Conservation (phyloP, 1,284 basidiomycete species). For the Ceratobasidium theobromae region DNA sequence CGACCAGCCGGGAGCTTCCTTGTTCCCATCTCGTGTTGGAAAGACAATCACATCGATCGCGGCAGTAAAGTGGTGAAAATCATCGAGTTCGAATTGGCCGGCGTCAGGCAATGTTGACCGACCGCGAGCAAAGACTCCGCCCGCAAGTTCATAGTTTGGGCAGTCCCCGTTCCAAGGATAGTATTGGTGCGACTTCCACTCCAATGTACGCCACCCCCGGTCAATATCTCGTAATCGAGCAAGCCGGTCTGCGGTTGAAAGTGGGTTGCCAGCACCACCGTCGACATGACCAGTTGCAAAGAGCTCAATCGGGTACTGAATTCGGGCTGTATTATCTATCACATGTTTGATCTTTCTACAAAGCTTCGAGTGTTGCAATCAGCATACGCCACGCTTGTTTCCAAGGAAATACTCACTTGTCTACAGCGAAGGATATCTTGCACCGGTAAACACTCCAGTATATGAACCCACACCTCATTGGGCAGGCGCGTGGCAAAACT, state of each 20-base stretch:
- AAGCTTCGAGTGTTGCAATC: too few species aligned
- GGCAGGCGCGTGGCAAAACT: not conserved
- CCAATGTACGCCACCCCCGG: slow-evolving; percentile 25
- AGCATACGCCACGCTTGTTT: too few species aligned
- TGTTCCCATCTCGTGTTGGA: not conserved
- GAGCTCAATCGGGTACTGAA: slow-evolving; percentile 27
- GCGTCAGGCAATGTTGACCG: slow-evolving; percentile 19
- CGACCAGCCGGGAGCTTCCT: not conserved
- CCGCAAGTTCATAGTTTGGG: slow-evolving; percentile 27
- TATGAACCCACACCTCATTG: slow-evolving; percentile 20
- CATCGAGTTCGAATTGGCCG: slow-evolving; percentile 11
- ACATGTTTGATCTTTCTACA: slow-evolving; percentile 26
- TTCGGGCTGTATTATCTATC: slow-evolving; percentile 7
- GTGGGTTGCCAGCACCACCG: slow-evolving; percentile 7
- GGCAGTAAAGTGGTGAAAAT: slow-evolving; percentile 25
- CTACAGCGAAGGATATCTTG: slow-evolving; percentile 5
- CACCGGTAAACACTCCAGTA: slow-evolving; percentile 10
- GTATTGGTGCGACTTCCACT: slow-evolving; percentile 14
- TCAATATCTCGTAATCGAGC: slow-evolving; percentile 26
- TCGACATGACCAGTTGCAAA: slow-evolving; percentile 25
- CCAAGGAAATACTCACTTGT: slow-evolving; percentile 10
- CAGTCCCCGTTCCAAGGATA: slow-evolving; percentile 27
- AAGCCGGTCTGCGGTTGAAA: slow-evolving; percentile 21
- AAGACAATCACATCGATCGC: slow-evolving; percentile 29
- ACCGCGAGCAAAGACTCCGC: slow-evolving; percentile 26